phyloP scores from a whole-genome alignment of 306 rosid genomes.

The Vigna nakashimae region DNA sequence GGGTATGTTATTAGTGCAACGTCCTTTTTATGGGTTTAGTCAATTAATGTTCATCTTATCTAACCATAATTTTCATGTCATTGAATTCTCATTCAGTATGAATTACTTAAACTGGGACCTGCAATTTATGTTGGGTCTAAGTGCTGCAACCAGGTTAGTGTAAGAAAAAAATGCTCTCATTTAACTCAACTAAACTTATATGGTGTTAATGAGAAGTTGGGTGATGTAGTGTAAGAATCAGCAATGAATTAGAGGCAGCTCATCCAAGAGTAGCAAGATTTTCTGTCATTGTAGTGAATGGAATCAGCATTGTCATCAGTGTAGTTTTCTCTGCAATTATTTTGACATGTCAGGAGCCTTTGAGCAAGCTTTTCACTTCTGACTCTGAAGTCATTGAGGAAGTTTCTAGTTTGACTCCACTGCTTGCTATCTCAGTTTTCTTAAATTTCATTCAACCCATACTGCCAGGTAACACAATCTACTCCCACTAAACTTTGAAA shows the following conservation, averaged over 20 bases:
- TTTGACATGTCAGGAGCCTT: conserved; percentile 5
- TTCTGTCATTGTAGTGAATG: conserved; percentile 59
- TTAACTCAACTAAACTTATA: neutral
- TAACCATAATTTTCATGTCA: conserved; percentile 21
- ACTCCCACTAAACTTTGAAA: too few species aligned
- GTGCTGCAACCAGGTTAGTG: conserved; percentile 40
- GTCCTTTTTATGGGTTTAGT: neutral
- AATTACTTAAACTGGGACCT: conserved; percentile 37
- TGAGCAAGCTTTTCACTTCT: conserved; percentile 34
- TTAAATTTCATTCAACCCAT: conserved; percentile 60
- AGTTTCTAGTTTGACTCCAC: conserved; percentile 26
- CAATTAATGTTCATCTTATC: conserved; percentile 14
- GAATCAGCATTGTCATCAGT: conserved; percentile 25
- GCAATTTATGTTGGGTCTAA: conserved; percentile 38
- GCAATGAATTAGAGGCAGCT: conserved; percentile 73
- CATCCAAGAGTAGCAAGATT: conserved; percentile 72
- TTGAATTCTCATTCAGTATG: conserved; percentile 25
- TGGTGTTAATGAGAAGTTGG: neutral
- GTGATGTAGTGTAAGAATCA: conserved; percentile 59
- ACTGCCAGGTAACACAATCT: conserved; percentile 34
- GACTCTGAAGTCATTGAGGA: conserved; percentile 24
- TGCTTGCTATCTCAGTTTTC: conserved; percentile 44
- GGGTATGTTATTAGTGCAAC: conserved; percentile 38
- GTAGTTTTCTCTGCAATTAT: conserved; percentile 24
- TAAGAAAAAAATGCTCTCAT: neutral